These are phyloP conservation scores for Acrodontium crateriforme DNA, from an alignment of 2,329 filamentous ascomycete species.

Conservation along the genomic window DNA sequence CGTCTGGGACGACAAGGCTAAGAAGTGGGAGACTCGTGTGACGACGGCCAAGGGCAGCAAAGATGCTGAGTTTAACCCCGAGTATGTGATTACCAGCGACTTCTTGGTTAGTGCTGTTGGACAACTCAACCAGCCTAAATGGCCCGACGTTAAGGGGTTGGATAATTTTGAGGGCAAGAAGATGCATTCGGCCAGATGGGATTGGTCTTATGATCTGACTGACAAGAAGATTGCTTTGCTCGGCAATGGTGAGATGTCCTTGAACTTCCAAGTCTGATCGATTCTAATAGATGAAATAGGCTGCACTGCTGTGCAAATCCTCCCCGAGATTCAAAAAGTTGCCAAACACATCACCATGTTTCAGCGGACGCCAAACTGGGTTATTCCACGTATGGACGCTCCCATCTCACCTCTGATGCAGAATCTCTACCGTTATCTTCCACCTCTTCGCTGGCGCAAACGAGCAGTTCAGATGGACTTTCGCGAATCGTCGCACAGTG, in stretches of 20 bases:
- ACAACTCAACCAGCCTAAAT: conserved; percentile 41
- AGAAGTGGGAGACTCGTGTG: conserved; percentile 39
- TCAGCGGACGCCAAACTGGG: conserved; percentile 46
- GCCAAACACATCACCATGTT: conserved; percentile 39
- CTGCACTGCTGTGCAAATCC: conserved; percentile 44
- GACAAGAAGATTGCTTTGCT: conserved; percentile 45
- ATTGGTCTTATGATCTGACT: conserved; percentile 42
- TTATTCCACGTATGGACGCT: conserved; percentile 39
- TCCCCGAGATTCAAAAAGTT: conserved; percentile 41
- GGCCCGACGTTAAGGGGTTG: conserved; percentile 36
- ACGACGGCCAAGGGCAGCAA: conserved; percentile 35
- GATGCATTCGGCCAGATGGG: conserved; percentile 47
- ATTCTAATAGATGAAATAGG: conserved; percentile 20
- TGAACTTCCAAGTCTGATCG: background rate
- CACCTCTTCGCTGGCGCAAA: conserved; percentile 36
- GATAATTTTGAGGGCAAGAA: conserved; percentile 37
- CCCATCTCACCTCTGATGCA: conserved; percentile 30
- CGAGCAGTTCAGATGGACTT: conserved; percentile 41
- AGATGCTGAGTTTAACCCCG: conserved; percentile 38
- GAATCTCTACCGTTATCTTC: conserved; percentile 35
- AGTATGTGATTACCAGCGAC: conserved; percentile 41
- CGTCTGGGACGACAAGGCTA: conserved; percentile 39
- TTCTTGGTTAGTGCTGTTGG: conserved; percentile 46
- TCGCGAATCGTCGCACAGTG: conserved; percentile 35
- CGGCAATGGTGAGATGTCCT: conserved; percentile 35